A percentile compares a stretch with the other conserved stretches of the same genome.
phyloP scores from a whole-genome alignment of 768 basidiomycete genomes.

The Lactarius psammicola region DNA sequence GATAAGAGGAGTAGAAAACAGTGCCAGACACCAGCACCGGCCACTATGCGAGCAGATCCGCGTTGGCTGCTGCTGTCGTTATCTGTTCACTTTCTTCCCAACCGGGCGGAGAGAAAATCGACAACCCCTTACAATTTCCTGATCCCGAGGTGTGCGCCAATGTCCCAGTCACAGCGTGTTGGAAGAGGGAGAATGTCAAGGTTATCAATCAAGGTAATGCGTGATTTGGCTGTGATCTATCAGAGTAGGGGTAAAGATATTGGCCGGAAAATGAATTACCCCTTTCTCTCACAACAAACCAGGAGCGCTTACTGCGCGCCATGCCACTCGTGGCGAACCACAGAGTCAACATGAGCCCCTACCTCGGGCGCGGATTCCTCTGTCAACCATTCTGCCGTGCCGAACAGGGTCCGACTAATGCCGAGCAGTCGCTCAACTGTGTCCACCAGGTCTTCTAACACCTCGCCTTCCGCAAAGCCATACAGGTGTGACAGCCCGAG shows the following conservation, averaged over 20 bases:
- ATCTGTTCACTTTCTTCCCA: not conserved
- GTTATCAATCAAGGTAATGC: not conserved
- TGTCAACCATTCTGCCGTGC: conserved; percentile 45
- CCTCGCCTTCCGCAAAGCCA: conserved; percentile 45
- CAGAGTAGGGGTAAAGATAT: not conserved
- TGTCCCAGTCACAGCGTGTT: too few relatives aligned
- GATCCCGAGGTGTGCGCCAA: not conserved
- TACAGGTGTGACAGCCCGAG: conserved; percentile 43
- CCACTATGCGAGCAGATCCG: not conserved
- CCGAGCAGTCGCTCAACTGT: conserved; percentile 44
- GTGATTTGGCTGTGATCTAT: not conserved
- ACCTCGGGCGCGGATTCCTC: conserved; percentile 20
- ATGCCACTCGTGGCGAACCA: conserved; percentile 1
- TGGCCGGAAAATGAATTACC: not conserved
- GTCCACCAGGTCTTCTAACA: conserved; percentile 43
- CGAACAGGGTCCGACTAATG: conserved; percentile 43
- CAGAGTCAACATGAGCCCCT: not conserved
- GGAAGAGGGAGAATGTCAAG: too few relatives aligned
- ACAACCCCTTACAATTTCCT: not conserved
- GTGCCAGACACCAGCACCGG: too few relatives aligned
- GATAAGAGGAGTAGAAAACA: not conserved
- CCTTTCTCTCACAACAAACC: not conserved
- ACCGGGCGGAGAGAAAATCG: not conserved
- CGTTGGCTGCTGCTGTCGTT: not conserved
- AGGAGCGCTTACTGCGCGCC: not conserved